Percentiles rank a stretch among this genome's conserved stretches.
Conservation (phyloP, 2,329 filamentous ascomycete genomes). For the Aspergillus sp. region DNA sequence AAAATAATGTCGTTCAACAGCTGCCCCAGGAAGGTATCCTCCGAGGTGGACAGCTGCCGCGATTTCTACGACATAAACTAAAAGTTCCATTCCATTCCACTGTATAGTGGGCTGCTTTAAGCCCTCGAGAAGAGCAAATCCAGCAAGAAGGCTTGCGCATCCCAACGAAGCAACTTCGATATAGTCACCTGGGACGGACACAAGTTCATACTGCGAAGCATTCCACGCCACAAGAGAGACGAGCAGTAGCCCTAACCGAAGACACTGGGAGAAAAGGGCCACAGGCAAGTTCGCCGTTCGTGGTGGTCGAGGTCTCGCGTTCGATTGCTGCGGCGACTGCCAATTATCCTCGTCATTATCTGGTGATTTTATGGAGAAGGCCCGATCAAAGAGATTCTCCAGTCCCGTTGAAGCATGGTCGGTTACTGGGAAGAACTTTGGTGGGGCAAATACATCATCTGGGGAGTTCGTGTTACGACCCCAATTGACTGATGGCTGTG, state of each 20-base stretch:
- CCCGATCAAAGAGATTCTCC: constrained; percentile 46
- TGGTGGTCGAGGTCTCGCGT: constrained; percentile 3
- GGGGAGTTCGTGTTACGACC: constrained; percentile 16
- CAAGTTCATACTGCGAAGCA: constrained; percentile 30
- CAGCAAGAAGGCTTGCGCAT: constrained; percentile 40
- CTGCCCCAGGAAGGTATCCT: constrained; percentile 31
- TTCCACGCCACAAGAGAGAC: constrained; percentile 33
- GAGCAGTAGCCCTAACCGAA: constrained; percentile 31
- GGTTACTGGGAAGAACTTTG: constrained; percentile 46
- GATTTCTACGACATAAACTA: constrained; percentile 39
- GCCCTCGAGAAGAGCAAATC: constrained; percentile 40
- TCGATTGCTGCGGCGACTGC: constrained; percentile 14
- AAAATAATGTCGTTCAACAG: constrained; percentile 34
- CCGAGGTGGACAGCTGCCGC: constrained; percentile 40
- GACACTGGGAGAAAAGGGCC: constrained; percentile 27
- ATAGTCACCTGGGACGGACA: constrained; percentile 37
- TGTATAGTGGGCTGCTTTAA: constrained; percentile 37
- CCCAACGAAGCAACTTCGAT: constrained; percentile 40
- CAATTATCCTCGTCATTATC: constrained; percentile 27
- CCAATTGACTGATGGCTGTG: constrained; percentile 24
- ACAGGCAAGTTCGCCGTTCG: constrained; percentile 13
- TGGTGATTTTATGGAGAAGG: constrained; percentile 41
- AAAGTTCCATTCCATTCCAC: constrained; percentile 41
- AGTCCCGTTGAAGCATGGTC: constrained; percentile 47
- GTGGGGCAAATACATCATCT: constrained; percentile 42